A percentile compares a stretch with the other conserved stretches of the same genome.
Evolutionary conservation across 257 asterid species (phyloP).

Genomic region (Marsdenia floribunda): DNA sequence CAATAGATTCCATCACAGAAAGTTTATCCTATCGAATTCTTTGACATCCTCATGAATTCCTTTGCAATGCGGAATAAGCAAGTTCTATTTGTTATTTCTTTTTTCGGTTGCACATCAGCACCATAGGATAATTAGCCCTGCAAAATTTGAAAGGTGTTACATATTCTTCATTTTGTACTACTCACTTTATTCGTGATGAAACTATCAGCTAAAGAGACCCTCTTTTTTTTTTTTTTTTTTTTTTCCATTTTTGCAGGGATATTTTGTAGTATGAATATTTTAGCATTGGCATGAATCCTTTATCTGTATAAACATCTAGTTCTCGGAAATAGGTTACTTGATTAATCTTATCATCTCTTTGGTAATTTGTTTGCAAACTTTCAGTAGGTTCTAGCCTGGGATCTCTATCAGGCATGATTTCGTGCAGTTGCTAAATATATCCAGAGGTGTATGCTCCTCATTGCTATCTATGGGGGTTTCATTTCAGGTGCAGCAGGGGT

Average conservation of each 20-base stretch:
- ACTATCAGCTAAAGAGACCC: constrained; percentile 9
- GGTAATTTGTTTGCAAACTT: neutral
- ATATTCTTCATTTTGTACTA: constrained; percentile 19
- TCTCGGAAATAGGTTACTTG: neutral
- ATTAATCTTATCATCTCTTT: neutral
- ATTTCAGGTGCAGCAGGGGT: neutral
- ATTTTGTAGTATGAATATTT: constrained; percentile 14
- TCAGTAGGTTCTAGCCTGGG: neutral
- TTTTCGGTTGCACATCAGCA: neutral
- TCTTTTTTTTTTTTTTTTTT: neutral
- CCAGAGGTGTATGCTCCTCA: neutral
- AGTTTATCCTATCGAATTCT: constrained; percentile 19
- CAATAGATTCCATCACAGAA: constrained; percentile 17
- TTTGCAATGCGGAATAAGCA: constrained; percentile 32
- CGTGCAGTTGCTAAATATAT: neutral
- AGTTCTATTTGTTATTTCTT: constrained; percentile 20
- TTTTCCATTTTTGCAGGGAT: constrained; percentile 6
- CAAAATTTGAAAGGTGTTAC: constrained; percentile 13
- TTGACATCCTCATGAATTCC: constrained; percentile 21
- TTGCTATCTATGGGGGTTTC: neutral
- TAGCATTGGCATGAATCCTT: neutral
- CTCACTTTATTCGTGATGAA: constrained; percentile 18
- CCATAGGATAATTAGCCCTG: constrained; percentile 11
- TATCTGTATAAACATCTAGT: neutral
- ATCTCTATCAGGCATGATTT: neutral